These are phyloP conservation scores for Ustilago lituana DNA, from an alignment of 1,284 basidiomycete genomes.

Conservation along the genomic window DNA sequence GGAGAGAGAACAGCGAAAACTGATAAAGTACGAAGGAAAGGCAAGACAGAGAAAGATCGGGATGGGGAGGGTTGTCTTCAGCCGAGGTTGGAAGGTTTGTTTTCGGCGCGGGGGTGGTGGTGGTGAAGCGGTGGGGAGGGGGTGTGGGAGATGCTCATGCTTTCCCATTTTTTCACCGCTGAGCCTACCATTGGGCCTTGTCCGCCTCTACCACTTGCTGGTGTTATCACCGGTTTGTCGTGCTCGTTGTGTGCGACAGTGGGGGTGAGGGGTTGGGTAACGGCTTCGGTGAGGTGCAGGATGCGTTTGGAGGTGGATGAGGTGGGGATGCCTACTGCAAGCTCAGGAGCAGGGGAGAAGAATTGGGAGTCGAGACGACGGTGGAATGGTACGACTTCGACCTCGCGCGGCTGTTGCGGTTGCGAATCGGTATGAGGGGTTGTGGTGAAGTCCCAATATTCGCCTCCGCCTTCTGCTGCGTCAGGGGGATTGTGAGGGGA, in stretches of 20 bases:
- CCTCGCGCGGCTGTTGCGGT: background rate
- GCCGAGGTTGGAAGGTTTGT: too few species aligned
- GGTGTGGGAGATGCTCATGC: slow-evolving; percentile 17
- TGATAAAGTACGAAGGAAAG: too few species aligned
- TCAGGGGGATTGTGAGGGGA: too few species aligned
- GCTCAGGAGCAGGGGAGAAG: slow-evolving; percentile 2
- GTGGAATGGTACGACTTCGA: slow-evolving; percentile 11
- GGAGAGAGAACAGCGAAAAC: too few species aligned
- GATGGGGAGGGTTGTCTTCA: too few species aligned
- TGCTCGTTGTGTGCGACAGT: too few species aligned
- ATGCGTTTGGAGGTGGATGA: slow-evolving; percentile 24
- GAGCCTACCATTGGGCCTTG: slow-evolving; percentile 31
- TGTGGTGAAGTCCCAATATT: slow-evolving; percentile 22
- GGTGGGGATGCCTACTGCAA: slow-evolving; percentile 9
- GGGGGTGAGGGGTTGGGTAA: slow-evolving; percentile 13
- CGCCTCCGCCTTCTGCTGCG: background rate
- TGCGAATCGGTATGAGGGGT: background rate
- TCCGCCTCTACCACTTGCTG: background rate
- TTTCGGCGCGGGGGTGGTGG: background rate
- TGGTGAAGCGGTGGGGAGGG: background rate
- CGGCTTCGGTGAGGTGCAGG: slow-evolving; percentile 12
- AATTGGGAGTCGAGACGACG: slow-evolving; percentile 27
- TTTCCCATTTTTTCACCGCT: slow-evolving; percentile 48
- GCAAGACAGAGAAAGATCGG: too few species aligned
- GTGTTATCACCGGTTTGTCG: too few species aligned